Evolutionary conservation across 2,329 filamentous ascomycete genomes (phyloP).

Genomic region (Pseudogymnoascus sp.): DNA sequence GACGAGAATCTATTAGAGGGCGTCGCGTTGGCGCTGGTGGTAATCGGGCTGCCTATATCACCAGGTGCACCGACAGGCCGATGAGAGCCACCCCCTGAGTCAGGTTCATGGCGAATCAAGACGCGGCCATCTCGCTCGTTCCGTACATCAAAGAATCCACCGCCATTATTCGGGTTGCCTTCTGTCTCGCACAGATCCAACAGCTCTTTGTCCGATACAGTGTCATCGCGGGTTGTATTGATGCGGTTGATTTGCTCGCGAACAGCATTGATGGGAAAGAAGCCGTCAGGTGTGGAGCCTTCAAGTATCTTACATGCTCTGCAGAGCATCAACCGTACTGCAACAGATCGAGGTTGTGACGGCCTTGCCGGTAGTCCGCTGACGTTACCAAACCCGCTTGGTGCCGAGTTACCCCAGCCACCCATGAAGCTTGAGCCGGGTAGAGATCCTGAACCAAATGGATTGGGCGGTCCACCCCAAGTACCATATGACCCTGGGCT

Average conservation of each 20-base stretch:
- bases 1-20: background rate
- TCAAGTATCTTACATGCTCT: constrained; percentile 64
- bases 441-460: constrained; percentile 27
- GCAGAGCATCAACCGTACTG: constrained; percentile 67
- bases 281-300: constrained; percentile 50
- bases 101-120: constrained; percentile 49
- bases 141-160: constrained; percentile 68
- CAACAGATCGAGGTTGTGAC: constrained; percentile 56
- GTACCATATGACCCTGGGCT: constrained; percentile 24
- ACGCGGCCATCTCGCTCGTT: constrained; percentile 20
- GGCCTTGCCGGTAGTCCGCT: constrained; percentile 35
- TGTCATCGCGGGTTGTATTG: constrained; percentile 41
- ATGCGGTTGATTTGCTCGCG: constrained; percentile 56
- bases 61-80: constrained; percentile 51
- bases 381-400: constrained; percentile 42
- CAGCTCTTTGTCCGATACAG: constrained; percentile 58
- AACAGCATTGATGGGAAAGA: constrained; percentile 60
- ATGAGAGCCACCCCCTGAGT: constrained; percentile 32
- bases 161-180: constrained; percentile 77
- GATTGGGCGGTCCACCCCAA: constrained; percentile 30
- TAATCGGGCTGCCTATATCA: constrained; percentile 62
- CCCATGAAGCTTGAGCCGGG: constrained; percentile 24
- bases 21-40: constrained; percentile 28
- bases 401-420: constrained; percentile 25
- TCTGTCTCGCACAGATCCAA: constrained; percentile 80